Base-by-base conservation (phyloP, 164 flowering plant genomes). In the Akebia trifoliata region DNA sequence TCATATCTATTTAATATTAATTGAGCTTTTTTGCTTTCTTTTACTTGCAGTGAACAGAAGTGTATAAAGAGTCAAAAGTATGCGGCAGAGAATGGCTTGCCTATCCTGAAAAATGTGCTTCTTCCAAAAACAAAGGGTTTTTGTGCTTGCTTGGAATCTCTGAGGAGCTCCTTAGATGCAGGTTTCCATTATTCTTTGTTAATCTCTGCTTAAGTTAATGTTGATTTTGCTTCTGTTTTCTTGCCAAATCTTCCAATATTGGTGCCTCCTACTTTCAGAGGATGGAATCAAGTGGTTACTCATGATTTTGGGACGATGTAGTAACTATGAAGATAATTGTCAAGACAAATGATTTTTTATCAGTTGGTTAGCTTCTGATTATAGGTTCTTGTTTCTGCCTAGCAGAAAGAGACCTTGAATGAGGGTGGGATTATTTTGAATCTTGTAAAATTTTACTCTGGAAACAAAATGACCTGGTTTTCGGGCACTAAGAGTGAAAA, bases 51-150 rank as follows among this genome's bases (percentile, higher is more conserved):
- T 50, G 92, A 90, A 59, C 78, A 82, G 76, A 93, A 93, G 68
- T 85, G 97, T 69, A 21, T 58, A 14, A 67, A 78, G n/a, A 83
- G 81, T 70, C 78, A 87, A 69, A 73, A 79, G 56, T 78, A 69
- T 75, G 92, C 96, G 1, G 79, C 79, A 24, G 86, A 86, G 60
- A 83, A 80, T 63, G 82, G 87, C 51, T 66, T 91, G 37, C 98
- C 98, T 26, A 47, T 86, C 28, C 69, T 91, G 17, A 69, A 79
- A 22, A 71, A 88, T 66, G 90, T 88, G 60, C 74, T 91, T 63
- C 84, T 86, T 67, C 98, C 98, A 10, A 91, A 83, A 66, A 74
- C 92, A 28, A 86, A 74, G 65, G 99, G 99, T 15, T 87, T 93
- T 58, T 60, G 40, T 63, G 76, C 86, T 15, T 87, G 95, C 73